Conservation (phyloP, 2,329 filamentous ascomycete genomes). For the Trichoderma simmonsii region DNA sequence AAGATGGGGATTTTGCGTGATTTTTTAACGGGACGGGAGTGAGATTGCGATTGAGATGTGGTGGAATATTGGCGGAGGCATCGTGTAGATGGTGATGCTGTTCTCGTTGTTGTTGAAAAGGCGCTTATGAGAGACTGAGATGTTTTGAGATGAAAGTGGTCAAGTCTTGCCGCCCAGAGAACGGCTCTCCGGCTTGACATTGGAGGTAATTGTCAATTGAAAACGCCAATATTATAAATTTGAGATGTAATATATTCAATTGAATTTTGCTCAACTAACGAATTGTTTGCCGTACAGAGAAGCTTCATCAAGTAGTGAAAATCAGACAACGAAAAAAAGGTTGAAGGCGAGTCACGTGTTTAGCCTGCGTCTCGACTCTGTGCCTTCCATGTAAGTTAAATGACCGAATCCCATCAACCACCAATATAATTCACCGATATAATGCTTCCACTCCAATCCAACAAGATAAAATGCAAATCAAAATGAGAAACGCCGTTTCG, state of each 20-base stretch:
- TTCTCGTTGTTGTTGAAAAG: background rate
- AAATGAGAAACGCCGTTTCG: background rate
- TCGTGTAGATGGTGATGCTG: background rate
- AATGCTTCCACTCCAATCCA: background rate
- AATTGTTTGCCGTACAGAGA: background rate
- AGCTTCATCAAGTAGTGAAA: background rate
- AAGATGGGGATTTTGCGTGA: constrained; percentile 26
- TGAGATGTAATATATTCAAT: background rate
- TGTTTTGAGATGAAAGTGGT: background rate
- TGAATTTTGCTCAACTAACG: background rate
- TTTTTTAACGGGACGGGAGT: constrained; percentile 3
- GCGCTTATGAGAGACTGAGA: background rate
- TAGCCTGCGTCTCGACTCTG: background rate
- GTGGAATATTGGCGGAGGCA: background rate
- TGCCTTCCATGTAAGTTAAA: background rate
- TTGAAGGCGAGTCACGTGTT: constrained; percentile 3
- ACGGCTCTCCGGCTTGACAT: background rate
- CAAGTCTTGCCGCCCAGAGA: background rate
- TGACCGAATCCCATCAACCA: background rate
- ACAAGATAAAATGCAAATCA: background rate
- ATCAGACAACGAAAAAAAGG: background rate
- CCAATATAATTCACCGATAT: background rate
- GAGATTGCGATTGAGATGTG: background rate
- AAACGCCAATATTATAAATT: background rate
- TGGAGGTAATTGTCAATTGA: background rate